Evolutionary conservation across 129 eudicot genomes (phyloP), one percentile per base, ranked within the genome.

Genomic region (Deinandra increscens): DNA sequence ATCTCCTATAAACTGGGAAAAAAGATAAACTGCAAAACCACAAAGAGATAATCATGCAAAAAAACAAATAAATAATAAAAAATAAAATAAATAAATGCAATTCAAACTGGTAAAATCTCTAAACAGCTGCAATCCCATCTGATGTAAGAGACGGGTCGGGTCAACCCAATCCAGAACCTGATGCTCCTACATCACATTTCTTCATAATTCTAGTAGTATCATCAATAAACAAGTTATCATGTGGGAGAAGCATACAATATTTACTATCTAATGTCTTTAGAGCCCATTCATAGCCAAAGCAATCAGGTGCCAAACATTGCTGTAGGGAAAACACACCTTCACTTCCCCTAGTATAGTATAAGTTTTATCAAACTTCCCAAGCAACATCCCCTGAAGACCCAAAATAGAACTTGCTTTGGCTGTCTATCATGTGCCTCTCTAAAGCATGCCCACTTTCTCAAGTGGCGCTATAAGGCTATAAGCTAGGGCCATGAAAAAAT

Each of bases 401-500:
- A 48, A 4, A 11, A 45, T 5, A 66, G 29, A 66, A 45, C 17
- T 66, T 44, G 46, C 9, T 9, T 66, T 46, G 43, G 59, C 26
- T 45, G 17, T 2, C n/a, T 48, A 46, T 67, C 31, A 66, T 46
- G 60, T 67, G 43, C 43, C 44, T 48, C n/a, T 29, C 4, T 22
- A 26, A 70, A 70, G 54, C 17, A 51, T 69, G 64, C 49, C 37
- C 15, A 54, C 22, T 39, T 69, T 37, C 13, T 53, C 11, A 69
- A 4, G 42, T 6, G 43, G 42, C 13, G 34, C 14, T n/a, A 36
- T 22, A 69, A 69, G 64, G 34, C 14, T n/a, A 36, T 22, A 69
- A 69, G 64, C 36, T 53, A 38, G 64, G 53, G 4, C 51, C 10
- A 18, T 49, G 15, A 15, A 66, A 45, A 68, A 13, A 22, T 2